phyloP scores from a whole-genome alignment of 352 stramenopile genomes.

The Pythium monospermum region DNA sequence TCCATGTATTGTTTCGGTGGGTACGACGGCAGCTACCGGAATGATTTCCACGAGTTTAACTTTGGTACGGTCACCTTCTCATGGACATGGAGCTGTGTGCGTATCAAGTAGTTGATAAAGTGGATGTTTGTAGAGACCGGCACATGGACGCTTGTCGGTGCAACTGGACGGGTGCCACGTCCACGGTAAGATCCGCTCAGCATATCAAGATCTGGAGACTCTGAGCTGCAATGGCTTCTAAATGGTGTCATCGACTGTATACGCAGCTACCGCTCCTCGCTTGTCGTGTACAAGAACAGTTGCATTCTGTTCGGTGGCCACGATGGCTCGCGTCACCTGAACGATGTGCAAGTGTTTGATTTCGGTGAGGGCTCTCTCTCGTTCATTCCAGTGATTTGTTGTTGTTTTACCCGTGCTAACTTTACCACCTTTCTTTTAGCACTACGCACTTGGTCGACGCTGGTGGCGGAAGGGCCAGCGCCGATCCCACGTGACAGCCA shows the following conservation, averaged over 20 bases:
- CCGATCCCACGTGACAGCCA: slow-evolving; percentile 96
- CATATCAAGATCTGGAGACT: too few species aligned
- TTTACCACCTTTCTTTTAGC: slow-evolving; percentile 25
- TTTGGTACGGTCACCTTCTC: slow-evolving; percentile 49
- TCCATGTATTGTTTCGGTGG: slow-evolving; percentile 91
- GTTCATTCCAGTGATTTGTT: slow-evolving; percentile 1
- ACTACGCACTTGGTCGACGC: slow-evolving; percentile 82
- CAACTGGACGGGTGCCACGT: slow-evolving; percentile 62
- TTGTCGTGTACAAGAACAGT: slow-evolving; percentile 91
- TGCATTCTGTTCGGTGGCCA: slow-evolving; percentile 96
- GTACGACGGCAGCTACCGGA: slow-evolving; percentile 94
- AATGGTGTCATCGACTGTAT: neutral
- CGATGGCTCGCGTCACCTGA: slow-evolving; percentile 96
- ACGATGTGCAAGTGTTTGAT: slow-evolving; percentile 96
- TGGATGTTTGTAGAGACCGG: slow-evolving; percentile 54
- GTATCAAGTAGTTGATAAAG: too few species aligned
- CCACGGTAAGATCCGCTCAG: slow-evolving; percentile 63
- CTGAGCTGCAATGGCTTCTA: neutral
- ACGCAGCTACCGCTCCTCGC: slow-evolving; percentile 80
- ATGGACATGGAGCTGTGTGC: neutral
- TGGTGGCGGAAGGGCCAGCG: slow-evolving; percentile 85
- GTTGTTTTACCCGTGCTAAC: neutral
- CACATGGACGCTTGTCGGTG: slow-evolving; percentile 84
- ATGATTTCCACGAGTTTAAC: slow-evolving; percentile 97
- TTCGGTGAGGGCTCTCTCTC: slow-evolving; percentile 80